Evolutionary conservation across 1,284 basidiomycete genomes (phyloP).

Genomic region (Rhodotorula mucilaginosa): DNA sequence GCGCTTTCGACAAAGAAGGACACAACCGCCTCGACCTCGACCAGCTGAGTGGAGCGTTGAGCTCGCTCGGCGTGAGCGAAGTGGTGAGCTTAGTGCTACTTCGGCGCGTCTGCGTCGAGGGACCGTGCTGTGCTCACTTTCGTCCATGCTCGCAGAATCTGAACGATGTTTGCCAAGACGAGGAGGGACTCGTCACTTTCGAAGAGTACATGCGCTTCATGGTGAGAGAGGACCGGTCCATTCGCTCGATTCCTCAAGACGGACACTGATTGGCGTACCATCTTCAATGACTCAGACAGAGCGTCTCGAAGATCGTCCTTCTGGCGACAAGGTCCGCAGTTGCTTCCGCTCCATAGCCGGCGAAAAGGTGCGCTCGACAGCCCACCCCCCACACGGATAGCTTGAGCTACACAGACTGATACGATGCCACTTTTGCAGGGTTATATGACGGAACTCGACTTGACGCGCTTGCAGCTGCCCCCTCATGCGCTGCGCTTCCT

Average conservation of each 20-base stretch:
- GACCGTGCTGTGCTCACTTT: slow-evolving; percentile 68
- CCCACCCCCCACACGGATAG: neutral
- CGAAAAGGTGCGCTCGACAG: slow-evolving; percentile 66
- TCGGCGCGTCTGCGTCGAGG: neutral
- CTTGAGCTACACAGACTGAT: neutral
- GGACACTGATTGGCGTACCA: too few relatives aligned
- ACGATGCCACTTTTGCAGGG: slow-evolving; percentile 56
- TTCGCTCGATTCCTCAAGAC: neutral
- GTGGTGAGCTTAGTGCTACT: slow-evolving; percentile 18
- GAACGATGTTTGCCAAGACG: slow-evolving; percentile 72
- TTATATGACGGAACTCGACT: slow-evolving; percentile 89
- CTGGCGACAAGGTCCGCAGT: slow-evolving; percentile 84
- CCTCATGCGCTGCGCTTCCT: slow-evolving; percentile 77
- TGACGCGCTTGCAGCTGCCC: slow-evolving; percentile 81
- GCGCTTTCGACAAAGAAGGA: slow-evolving; percentile 93
- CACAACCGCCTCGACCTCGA: slow-evolving; percentile 79
- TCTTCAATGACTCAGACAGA: slow-evolving; percentile 63
- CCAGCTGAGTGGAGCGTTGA: slow-evolving; percentile 88
- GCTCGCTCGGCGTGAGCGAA: slow-evolving; percentile 76
- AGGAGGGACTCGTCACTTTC: slow-evolving; percentile 81
- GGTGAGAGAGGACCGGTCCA: slow-evolving; percentile 53
- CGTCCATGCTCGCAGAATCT: slow-evolving; percentile 46
- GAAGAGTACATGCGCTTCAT: slow-evolving; percentile 93
- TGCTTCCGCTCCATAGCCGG: slow-evolving; percentile 88
- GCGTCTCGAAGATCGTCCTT: slow-evolving; percentile 92